A percentile compares a stretch with the other conserved stretches of the same genome.
Conservation (phyloP, 2,329 filamentous ascomycete genomes). For the Albophoma yamanashiensis region DNA sequence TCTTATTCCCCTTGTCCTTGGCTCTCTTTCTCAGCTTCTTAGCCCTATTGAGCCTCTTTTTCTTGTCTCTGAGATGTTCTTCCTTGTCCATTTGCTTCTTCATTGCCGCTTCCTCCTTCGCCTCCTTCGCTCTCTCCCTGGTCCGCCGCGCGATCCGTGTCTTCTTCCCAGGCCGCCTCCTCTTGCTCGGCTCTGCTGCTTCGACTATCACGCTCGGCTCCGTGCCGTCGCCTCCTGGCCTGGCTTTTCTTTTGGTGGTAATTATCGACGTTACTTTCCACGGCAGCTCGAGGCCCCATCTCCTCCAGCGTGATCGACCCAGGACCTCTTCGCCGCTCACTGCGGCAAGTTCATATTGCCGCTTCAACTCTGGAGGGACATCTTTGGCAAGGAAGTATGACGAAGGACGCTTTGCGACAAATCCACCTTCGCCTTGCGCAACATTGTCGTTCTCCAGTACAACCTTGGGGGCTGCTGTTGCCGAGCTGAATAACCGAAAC, state of each 20-base stretch:
- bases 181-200: conserved; percentile 12
- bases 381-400: conserved; percentile 37
- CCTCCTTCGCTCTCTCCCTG: conserved; percentile 29
- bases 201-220: background rate
- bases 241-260: conserved; percentile 14
- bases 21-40: conserved; percentile 49
- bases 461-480: conserved; percentile 35
- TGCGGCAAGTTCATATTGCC: conserved; percentile 33
- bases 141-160: conserved; percentile 39
- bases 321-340: conserved; percentile 42
- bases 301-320: conserved; percentile 27
- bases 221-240: conserved; percentile 4
- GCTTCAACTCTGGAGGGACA: conserved; percentile 23
- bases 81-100: conserved; percentile 38
- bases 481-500: conserved; percentile 46
- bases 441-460: conserved; percentile 34
- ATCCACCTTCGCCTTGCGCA: conserved; percentile 23
- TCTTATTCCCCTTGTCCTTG: conserved; percentile 46
- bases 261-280: conserved; percentile 41
- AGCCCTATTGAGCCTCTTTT: conserved; percentile 48
- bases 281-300: conserved; percentile 49
- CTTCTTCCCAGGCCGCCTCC: conserved; percentile 47
- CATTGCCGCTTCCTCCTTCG: conserved; percentile 26
- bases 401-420: conserved; percentile 25
- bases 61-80: conserved; percentile 47